Conservation (phyloP, 768 basidiomycete species). For the Tubosaeta brunneosetosa region DNA sequence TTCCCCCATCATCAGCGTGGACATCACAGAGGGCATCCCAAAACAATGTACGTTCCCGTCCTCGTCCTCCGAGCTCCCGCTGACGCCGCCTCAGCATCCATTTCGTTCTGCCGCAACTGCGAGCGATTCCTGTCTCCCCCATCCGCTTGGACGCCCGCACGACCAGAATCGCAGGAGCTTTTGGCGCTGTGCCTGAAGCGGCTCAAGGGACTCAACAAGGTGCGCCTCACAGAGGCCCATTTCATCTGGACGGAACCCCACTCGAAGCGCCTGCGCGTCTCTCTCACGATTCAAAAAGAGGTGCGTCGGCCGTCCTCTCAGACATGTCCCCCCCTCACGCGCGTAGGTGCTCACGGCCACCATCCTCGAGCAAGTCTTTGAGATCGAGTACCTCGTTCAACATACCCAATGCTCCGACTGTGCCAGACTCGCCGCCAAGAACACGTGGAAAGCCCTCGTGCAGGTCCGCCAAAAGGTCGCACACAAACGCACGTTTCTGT, state of each 20-base stretch:
- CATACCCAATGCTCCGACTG: conserved; percentile 95
- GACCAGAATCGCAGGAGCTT: conserved; percentile 88
- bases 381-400: conserved; percentile 93
- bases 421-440: conserved; percentile 91
- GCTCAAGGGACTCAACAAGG: conserved; percentile 89
- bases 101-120: conserved; percentile 94
- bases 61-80: neutral
- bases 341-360: conserved; percentile 86
- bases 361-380: conserved; percentile 95
- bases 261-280: conserved; percentile 86
- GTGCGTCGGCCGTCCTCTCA: conserved; percentile 37
- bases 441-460: conserved; percentile 96
- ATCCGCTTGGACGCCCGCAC: conserved; percentile 75
- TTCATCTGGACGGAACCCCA: conserved; percentile 99
- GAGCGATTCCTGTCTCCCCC: conserved; percentile 95
- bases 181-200: conserved; percentile 93
- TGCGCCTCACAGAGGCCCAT: conserved; percentile 94
- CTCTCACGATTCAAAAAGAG: conserved; percentile 98
- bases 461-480: conserved; percentile 99
- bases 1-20: conserved; percentile 50
- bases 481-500: conserved; percentile 97
- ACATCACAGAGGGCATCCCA: conserved; percentile 97
- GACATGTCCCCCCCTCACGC: conserved; percentile 11
- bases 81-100: conserved; percentile 51
- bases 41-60: conserved; percentile 65